Conservation (phyloP, 352 stramenopile species). For the Globisporangium mamillatum region DNA sequence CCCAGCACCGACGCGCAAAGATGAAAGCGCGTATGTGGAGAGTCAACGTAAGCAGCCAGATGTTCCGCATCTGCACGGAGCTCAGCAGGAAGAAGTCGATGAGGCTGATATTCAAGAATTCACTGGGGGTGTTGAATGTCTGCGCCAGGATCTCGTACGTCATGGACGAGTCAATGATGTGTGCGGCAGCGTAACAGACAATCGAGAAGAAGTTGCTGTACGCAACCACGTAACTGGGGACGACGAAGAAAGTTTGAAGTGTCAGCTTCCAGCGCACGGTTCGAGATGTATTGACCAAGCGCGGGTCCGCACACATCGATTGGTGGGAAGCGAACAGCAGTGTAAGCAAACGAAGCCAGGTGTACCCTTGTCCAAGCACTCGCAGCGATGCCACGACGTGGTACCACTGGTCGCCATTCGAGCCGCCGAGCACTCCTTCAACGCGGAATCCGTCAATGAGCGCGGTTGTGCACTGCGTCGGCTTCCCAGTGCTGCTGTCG, state of each 20-base stretch:
- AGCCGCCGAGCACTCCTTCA: background rate
- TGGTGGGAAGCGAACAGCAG: background rate
- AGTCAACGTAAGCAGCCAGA: constrained; percentile 15
- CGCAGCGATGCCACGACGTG: background rate
- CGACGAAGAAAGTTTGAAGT: background rate
- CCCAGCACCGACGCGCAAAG: constrained; percentile 3
- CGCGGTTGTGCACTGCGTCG: background rate
- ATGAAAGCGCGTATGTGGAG: constrained; percentile 16
- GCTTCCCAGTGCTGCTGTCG: background rate
- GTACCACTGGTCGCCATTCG: background rate
- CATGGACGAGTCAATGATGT: constrained; percentile 5
- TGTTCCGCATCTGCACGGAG: constrained; percentile 7
- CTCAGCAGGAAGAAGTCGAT: background rate
- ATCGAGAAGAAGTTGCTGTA: constrained; percentile 4
- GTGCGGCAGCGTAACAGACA: background rate
- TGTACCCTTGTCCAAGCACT: constrained; percentile 4
- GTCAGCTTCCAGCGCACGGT: background rate
- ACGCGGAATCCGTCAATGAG: constrained; percentile 3
- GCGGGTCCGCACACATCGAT: background rate
- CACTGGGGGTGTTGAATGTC: background rate
- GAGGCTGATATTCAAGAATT: background rate
- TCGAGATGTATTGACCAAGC: background rate
- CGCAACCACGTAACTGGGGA: background rate
- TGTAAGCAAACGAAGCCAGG: background rate
- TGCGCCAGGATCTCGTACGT: background rate